phyloP scores from a whole-genome alignment of 768 basidiomycete genomes.

The Pleurotus platypus region DNA sequence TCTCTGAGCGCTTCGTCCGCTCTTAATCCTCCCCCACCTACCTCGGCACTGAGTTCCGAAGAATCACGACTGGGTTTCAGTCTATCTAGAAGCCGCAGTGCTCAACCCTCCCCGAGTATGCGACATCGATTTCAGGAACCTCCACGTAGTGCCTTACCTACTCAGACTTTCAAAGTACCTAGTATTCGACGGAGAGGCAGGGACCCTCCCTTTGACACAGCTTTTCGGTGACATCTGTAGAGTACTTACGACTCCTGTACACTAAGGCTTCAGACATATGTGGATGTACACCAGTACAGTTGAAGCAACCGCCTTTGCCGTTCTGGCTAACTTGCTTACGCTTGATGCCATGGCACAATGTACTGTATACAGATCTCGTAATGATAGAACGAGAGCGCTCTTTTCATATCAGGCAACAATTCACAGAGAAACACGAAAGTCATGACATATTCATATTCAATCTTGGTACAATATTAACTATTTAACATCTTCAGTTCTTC shows the following conservation, averaged over 20 bases:
- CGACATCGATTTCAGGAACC: slow-evolving; percentile 29
- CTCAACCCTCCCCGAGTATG: slow-evolving; percentile 39
- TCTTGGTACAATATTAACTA: neutral
- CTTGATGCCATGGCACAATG: too few species aligned
- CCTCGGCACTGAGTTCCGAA: slow-evolving; percentile 24
- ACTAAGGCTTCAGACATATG: neutral
- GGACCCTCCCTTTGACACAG: slow-evolving; percentile 7
- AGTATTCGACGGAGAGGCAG: slow-evolving; percentile 21
- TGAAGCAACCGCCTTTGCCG: too few species aligned
- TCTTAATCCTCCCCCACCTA: slow-evolving; percentile 4
- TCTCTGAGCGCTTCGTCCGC: slow-evolving; percentile 19
- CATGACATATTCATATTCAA: too few species aligned
- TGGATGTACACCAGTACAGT: too few species aligned
- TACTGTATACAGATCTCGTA: too few species aligned
- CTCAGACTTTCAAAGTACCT: slow-evolving; percentile 43
- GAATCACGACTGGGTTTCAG: slow-evolving; percentile 50
- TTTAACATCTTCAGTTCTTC: neutral
- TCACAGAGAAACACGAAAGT: too few species aligned
- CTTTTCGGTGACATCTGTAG: slow-evolving; percentile 5
- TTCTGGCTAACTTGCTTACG: too few species aligned
- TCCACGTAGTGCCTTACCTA: slow-evolving; percentile 53
- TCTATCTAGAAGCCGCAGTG: slow-evolving; percentile 58
- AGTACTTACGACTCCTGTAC: slow-evolving; percentile 4
- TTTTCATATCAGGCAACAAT: too few species aligned
- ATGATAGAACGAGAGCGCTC: too few species aligned